A percentile compares a stretch with the other conserved stretches of the same genome.
Conservation (phyloP, 202 grass and related monocot genomes). For the Brachypodium distachyon region DNA sequence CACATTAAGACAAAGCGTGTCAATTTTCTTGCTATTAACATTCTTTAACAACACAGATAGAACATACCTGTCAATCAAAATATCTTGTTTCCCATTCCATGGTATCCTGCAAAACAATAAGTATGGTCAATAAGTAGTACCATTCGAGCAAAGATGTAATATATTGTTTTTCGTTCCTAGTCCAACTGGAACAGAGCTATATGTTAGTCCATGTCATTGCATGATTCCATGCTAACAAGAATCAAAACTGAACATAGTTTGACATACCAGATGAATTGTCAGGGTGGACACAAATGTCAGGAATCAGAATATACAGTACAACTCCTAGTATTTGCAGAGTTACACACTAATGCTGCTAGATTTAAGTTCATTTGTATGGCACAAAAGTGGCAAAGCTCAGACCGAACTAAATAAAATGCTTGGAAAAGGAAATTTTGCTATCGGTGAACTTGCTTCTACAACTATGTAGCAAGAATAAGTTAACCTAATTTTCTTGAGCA, state of each 20-base stretch:
- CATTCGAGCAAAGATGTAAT: not conserved
- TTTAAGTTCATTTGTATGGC: conserved; percentile 7
- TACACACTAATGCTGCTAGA: not conserved
- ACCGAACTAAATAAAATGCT: conserved; percentile 2
- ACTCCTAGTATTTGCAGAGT: not conserved
- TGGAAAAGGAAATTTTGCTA: not conserved
- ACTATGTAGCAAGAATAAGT: not conserved
- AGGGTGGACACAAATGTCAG: not conserved
- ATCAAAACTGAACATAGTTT: not conserved
- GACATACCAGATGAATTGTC: not conserved
- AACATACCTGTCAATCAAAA: conserved; percentile 87
- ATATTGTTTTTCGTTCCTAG: not conserved
- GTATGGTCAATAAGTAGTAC: not conserved
- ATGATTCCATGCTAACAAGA: not conserved
- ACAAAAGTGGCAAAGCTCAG: not conserved
- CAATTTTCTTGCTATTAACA: conserved; percentile 6
- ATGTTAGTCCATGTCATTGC: not conserved
- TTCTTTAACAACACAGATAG: not conserved
- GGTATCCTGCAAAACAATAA: conserved; percentile 62
- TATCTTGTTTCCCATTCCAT: conserved; percentile 96
- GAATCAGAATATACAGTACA: not conserved
- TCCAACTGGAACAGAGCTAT: not conserved
- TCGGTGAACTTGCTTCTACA: not conserved
- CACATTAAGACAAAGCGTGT: conserved; percentile 12
- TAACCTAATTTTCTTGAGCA: not conserved